Percentiles rank a stretch among this genome's conserved stretches.
Evolutionary conservation across 2,329 filamentous ascomycete species (phyloP).

Genomic region (Ascocoryne sarcoides): DNA sequence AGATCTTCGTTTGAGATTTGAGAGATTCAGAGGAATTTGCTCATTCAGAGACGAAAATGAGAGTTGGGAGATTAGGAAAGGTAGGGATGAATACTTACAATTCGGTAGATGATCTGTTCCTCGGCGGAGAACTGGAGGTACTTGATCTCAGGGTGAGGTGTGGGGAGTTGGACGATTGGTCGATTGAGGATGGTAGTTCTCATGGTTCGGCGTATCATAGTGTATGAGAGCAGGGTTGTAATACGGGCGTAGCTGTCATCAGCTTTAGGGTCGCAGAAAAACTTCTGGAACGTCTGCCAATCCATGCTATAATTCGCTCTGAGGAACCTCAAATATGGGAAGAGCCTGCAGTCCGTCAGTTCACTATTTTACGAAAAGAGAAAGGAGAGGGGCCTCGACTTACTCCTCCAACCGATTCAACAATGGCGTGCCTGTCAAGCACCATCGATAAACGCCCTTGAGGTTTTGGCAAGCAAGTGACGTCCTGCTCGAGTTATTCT

Average conservation of each 20-base stretch:
- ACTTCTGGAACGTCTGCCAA: conserved; percentile 21
- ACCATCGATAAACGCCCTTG: conserved; percentile 25
- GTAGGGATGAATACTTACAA: conserved; percentile 36
- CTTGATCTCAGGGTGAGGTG: conserved; percentile 35
- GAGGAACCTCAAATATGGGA: conserved; percentile 27
- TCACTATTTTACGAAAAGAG: neutral
- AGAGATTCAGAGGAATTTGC: no score
- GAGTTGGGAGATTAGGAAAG: neutral
- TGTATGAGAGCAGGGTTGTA: conserved; percentile 21
- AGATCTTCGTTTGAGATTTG: no score
- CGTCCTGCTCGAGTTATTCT: conserved; percentile 36
- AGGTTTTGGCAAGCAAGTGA: conserved; percentile 36
- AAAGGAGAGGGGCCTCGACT: conserved; percentile 7
- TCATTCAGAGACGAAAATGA: no score
- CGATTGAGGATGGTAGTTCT: conserved; percentile 41
- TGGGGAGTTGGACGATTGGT: conserved; percentile 45
- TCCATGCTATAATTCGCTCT: conserved; percentile 23
- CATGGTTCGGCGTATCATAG: conserved; percentile 49
- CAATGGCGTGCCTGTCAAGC: conserved; percentile 27
- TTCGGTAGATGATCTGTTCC: conserved; percentile 44
- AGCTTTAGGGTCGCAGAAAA: conserved; percentile 24
- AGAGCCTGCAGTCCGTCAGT: conserved; percentile 20
- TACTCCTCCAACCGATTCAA: conserved; percentile 26
- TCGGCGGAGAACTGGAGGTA: conserved; percentile 41
- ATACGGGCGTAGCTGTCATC: conserved; percentile 18